A percentile compares a stretch with the other conserved stretches of the same genome.
phyloP scores from a whole-genome alignment of 2,329 filamentous ascomycete species.

The Metarhizium rileyi region DNA sequence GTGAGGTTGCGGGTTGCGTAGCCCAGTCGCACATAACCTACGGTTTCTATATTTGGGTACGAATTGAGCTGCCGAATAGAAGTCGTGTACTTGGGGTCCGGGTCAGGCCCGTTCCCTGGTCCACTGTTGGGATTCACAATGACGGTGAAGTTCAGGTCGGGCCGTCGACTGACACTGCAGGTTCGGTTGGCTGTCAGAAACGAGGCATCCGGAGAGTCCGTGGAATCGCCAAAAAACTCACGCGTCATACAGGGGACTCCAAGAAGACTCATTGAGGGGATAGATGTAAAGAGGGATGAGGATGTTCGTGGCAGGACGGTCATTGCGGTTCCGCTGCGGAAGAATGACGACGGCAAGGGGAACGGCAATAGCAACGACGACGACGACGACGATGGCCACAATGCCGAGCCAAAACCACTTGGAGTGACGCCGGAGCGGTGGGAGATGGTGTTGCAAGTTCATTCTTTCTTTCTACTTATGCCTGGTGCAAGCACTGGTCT shows the following conservation, averaged over 20 bases:
- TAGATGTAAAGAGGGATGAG: neutral
- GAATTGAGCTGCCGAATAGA: neutral
- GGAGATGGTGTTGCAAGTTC: neutral
- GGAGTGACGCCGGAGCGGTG: neutral
- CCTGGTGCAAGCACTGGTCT: too few species aligned
- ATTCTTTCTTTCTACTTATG: too few species aligned
- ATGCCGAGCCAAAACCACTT: neutral
- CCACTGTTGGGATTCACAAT: neutral
- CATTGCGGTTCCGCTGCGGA: neutral
- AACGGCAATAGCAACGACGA: neutral
- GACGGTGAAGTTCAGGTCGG: neutral
- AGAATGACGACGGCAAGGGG: neutral
- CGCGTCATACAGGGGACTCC: neutral
- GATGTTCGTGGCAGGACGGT: neutral
- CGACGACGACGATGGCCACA: neutral
- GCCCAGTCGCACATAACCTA: neutral
- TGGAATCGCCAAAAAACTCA: neutral
- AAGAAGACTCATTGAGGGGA: neutral
- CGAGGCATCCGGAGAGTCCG: too few species aligned
- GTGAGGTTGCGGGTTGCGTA: neutral
- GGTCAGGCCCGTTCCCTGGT: neutral
- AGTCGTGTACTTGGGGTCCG: neutral
- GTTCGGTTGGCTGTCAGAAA: neutral
- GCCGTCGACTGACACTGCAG: neutral
- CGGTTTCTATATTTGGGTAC: neutral